phyloP scores from a whole-genome alignment of 768 basidiomycete genomes.

The Naganishia randhawae region DNA sequence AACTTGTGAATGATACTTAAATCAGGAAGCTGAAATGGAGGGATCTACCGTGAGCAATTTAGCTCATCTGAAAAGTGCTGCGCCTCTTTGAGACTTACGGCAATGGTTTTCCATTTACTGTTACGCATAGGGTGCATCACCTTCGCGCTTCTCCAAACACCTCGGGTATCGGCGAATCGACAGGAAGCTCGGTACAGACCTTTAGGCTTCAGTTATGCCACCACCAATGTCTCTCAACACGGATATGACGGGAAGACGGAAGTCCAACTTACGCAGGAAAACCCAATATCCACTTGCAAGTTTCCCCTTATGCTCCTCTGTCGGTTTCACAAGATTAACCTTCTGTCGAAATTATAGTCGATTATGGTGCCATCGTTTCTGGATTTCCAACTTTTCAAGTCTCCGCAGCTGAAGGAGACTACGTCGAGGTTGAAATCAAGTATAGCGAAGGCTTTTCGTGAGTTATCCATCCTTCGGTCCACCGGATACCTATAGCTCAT shows the following conservation, averaged over 20 bases:
- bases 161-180: not conserved
- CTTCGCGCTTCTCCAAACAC: not conserved
- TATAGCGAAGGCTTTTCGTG: conserved; percentile 8
- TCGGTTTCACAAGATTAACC: not conserved
- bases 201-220: not conserved
- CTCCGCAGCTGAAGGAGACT: not conserved
- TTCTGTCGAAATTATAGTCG: not conserved
- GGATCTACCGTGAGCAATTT: no score
- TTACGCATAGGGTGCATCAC: not conserved
- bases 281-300: not conserved
- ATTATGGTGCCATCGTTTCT: not conserved
- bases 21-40: no score
- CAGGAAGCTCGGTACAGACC: not conserved
- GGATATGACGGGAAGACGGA: not conserved
- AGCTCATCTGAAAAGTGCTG: no score
- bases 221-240: not conserved
- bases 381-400: not conserved
- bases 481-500: not conserved
- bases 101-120: not conserved
- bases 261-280: not conserved
- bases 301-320: not conserved
- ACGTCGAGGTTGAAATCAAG: not conserved
- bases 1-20: no score
- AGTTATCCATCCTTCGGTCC: not conserved
- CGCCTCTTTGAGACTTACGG: not conserved